Evolutionary conservation across 2,329 filamentous ascomycete species (phyloP), one percentile per base, ranked within the genome.

Genomic region (Botryotinia narcissicola): DNA sequence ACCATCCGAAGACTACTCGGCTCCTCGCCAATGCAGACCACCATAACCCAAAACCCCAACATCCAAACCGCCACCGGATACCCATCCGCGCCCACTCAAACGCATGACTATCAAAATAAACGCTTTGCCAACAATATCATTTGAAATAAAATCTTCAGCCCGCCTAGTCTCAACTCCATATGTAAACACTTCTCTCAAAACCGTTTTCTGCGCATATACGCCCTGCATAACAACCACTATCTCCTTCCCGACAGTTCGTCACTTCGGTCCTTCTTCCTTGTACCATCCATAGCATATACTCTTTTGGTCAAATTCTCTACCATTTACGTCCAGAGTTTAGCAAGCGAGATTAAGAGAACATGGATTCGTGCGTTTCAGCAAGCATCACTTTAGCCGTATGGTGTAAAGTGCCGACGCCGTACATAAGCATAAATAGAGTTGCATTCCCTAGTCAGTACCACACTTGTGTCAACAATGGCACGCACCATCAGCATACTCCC

Each of bases 361-460:
- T 29, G 51, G n/a, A 32, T 57, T 29, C 57, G 57, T 60, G 32
- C 57, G 20, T 35, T 35, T 60, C 32, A 9, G 32, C 32, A 60
- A 60, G 59, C 16, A 48, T 25, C 16, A 37, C 29, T 66, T 64
- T n/a, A 48, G 10, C 32, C 20, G 29, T 66, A 2, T 48, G 10
- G 44, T 29, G 18, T 60, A 35, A 37, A 48, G 44, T 66, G 29
- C 29, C 63, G 63, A 46, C 62, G 44, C 42, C 63, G 44, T 22
- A 66, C 63, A 66, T n/a, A 37, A 66, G 63, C 44, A 66, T 48
- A 66, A 48, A 35, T 51, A 66, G 44, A 66, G 44, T 66, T 48
- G 44, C 63, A 51, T 37, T 44, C 25, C 7, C 44, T 57, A 25
- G 0, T 25, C 10, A 22, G 16, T 51, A 54, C 64, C 46, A 51